Percentiles rank a stretch among this genome's conserved stretches.
phyloP scores from a whole-genome alignment of 352 stramenopile species.

The Globisporangium recalcitrans region DNA sequence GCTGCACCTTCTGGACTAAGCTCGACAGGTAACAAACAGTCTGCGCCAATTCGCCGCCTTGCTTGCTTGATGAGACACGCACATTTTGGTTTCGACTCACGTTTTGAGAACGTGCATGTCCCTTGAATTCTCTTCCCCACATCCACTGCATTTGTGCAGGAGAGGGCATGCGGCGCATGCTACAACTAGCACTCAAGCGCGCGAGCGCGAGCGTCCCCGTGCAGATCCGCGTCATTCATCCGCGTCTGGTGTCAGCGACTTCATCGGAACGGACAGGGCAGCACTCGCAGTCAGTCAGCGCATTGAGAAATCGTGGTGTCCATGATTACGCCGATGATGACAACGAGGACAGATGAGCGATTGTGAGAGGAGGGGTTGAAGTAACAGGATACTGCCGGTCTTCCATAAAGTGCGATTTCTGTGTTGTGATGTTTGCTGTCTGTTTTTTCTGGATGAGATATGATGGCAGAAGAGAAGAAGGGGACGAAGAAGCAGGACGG shows the following conservation, averaged over 20 bases:
- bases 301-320: neutral
- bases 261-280: neutral
- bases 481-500: neutral
- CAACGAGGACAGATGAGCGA: neutral
- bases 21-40: slow-evolving; percentile 9
- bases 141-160: slow-evolving; percentile 24
- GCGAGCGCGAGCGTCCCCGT: slow-evolving; percentile 21
- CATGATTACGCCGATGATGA: slow-evolving; percentile 4
- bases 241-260: neutral
- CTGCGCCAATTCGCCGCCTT: neutral
- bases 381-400: neutral
- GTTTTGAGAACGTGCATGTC: neutral
- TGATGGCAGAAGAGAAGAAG: slow-evolving; percentile 4
- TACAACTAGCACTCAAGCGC: slow-evolving; percentile 49
- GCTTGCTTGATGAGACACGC: neutral
- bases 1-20: slow-evolving; percentile 8
- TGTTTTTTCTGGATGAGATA: neutral
- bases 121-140: no score
- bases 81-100: neutral
- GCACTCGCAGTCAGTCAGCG: neutral
- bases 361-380: slow-evolving; percentile 9
- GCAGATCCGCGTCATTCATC: slow-evolving; percentile 12
- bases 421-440: neutral
- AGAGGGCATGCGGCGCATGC: slow-evolving; percentile 38
- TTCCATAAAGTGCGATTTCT: slow-evolving; percentile 6